These are phyloP conservation scores for Pharus latifolius DNA, from an alignment of 176 grass and related monocot genomes.

Conservation along the genomic window DNA sequence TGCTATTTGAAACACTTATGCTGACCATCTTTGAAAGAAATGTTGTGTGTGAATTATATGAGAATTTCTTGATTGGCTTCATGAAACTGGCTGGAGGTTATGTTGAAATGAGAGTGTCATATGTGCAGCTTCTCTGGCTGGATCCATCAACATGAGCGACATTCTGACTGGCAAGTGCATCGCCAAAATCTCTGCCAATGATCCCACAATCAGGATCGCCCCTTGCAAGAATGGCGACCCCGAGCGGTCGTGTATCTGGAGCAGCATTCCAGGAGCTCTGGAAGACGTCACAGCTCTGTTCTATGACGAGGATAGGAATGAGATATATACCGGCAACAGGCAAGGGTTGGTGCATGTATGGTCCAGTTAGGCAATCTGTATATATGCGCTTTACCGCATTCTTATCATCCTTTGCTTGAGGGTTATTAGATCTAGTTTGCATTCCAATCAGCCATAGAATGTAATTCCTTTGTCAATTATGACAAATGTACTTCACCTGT, in stretches of 20 bases:
- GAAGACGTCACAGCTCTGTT: conserved; percentile 93
- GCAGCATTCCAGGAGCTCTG: conserved; percentile 70
- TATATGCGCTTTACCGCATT: conserved; percentile 12
- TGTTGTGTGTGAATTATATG: background rate
- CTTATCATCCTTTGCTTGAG: background rate
- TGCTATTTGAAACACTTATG: background rate
- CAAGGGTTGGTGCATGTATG: conserved; percentile 91
- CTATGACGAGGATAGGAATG: conserved; percentile 93
- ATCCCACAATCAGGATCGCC: conserved; percentile 30
- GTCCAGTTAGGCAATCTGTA: conserved; percentile 60
- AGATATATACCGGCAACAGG: conserved; percentile 96
- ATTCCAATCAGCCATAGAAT: conserved; percentile 19
- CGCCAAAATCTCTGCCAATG: conserved; percentile 81
- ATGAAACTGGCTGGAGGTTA: background rate
- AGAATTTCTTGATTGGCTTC: background rate
- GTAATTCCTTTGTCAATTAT: background rate
- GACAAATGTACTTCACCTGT: conserved; percentile 23
- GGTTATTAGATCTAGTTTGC: conserved; percentile 15
- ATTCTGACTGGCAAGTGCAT: conserved; percentile 97
- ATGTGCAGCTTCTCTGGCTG: conserved; percentile 47
- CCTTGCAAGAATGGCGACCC: conserved; percentile 24
- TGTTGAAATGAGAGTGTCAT: background rate
- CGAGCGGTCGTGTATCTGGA: conserved; percentile 43
- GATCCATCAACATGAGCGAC: conserved; percentile 97
- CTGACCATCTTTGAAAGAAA: background rate